A percentile compares a stretch with the other conserved stretches of the same genome.
Evolutionary conservation across 1,284 basidiomycete species (phyloP).

Genomic region (Sutorius eximius): DNA sequence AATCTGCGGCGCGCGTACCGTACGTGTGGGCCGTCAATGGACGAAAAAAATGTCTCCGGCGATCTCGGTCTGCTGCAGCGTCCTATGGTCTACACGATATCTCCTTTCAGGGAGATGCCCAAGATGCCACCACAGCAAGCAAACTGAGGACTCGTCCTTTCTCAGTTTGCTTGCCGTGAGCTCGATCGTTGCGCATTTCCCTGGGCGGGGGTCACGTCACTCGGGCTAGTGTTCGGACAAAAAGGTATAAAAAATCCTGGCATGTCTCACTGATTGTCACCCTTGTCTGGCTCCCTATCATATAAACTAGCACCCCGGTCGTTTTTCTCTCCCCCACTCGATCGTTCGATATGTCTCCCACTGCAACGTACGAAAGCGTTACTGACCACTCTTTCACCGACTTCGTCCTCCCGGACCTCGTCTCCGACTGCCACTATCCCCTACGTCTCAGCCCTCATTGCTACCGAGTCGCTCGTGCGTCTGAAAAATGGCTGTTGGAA

Average conservation of each 20-base stretch:
- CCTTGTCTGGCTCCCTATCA: constrained; percentile 7
- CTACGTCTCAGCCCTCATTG: constrained; percentile 53
- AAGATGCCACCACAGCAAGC: too few relatives aligned
- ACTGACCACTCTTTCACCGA: constrained; percentile 21
- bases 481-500: constrained; percentile 57
- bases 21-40: neutral
- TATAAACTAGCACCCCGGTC: constrained; percentile 16
- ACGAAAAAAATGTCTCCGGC: neutral
- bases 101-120: too few relatives aligned
- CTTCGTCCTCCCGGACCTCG: constrained; percentile 66
- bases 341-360: constrained; percentile 27
- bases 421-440: constrained; percentile 58
- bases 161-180: constrained; percentile 4
- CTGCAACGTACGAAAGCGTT: constrained; percentile 20
- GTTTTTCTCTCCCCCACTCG: neutral
- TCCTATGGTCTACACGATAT: neutral
- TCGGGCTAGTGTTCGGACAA: constrained; percentile 3
- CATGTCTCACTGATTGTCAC: constrained; percentile 23
- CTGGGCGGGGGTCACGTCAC: neutral
- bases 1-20: neutral
- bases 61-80: constrained; percentile 1
- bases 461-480: constrained; percentile 54
- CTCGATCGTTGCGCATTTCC: neutral
- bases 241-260: constrained; percentile 27
- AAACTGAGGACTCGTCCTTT: constrained; percentile 1